Evolutionary conservation across 768 basidiomycete species (phyloP), one percentile per base, ranked within the genome.

Genomic region (Phanerodontia chrysosporium): DNA sequence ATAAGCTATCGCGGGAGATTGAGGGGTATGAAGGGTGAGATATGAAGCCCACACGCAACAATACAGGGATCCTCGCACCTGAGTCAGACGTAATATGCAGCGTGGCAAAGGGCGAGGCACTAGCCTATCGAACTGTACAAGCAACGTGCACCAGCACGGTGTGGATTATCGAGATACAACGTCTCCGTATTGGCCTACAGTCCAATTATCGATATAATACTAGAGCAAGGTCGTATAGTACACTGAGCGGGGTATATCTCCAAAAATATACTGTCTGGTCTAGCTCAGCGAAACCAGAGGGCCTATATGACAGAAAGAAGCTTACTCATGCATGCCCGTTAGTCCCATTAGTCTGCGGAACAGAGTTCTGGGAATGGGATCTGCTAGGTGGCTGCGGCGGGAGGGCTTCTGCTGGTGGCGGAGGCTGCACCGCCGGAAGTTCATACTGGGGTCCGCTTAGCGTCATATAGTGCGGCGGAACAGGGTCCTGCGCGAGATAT

Each of bases 401-500:
- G 3, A 30, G 13, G n/a, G 21, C 21, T 28, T 55, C 53, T 18
- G 21, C 51, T 18, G 12, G 49, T 30, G 54, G 53, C 10, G 39
- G 53, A 18, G 24, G 59, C 24, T 13, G 35, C 21, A n/a, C 27
- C 10, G n/a, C 25, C 3, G 29, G 21, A 13, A 45, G 14, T n/a
- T 29, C 48, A 9, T 28, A 22, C 22, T 28, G 14, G 16, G 53
- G 30, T 2, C 29, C 53, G 42, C 28, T 45, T 1, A 28, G 14
- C 22, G 51, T 25, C 28, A 24, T 27, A 61, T 70, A 70, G 36
- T 68, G 67, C 24, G 64, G 58, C 10, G 67, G 62, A 32, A 70
- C 66, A 22, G 69, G 69, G 49, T 70, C 69, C 25, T 58, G 62
- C 8, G 56, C 44, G 51, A 70, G 62, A 51, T 70, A 70, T 53